Evolutionary conservation across 345 rosid genomes (phyloP).

Genomic region (Eucalyptus sideroxylon): DNA sequence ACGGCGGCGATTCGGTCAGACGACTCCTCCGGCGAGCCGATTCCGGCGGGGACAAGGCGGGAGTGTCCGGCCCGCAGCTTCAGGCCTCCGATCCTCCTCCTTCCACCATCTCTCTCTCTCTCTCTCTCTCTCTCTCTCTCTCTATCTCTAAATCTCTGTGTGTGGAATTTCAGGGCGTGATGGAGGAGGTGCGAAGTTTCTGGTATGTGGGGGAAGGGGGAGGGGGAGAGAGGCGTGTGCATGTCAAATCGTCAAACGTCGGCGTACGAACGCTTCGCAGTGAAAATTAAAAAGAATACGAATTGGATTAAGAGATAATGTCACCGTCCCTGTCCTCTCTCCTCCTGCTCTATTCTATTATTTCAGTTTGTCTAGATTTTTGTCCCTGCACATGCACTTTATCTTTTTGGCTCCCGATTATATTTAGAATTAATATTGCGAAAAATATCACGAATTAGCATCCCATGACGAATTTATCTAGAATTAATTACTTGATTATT

Average conservation of each 20-base stretch:
- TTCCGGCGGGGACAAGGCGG: background rate
- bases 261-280: background rate
- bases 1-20: background rate
- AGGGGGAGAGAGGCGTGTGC: background rate
- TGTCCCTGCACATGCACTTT: background rate
- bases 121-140: background rate
- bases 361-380: too few relatives aligned
- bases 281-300: too few relatives aligned
- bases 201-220: background rate
- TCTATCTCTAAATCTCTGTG: background rate
- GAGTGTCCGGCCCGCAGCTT: background rate
- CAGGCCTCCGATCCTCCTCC: background rate
- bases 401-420: background rate
- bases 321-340: background rate
- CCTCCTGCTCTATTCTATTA: too few relatives aligned
- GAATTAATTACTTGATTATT: too few relatives aligned
- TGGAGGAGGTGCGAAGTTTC: background rate
- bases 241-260: background rate
- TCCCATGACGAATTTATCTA: too few relatives aligned
- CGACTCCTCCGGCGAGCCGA: background rate
- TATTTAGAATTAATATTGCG: too few relatives aligned
- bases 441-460: too few relatives aligned
- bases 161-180: background rate
- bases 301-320: background rate
- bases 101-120: background rate